A percentile compares a stretch with the other conserved stretches of the same genome.
phyloP scores from a whole-genome alignment of 108 stramenopile species.

The Nitzschia palea region DNA sequence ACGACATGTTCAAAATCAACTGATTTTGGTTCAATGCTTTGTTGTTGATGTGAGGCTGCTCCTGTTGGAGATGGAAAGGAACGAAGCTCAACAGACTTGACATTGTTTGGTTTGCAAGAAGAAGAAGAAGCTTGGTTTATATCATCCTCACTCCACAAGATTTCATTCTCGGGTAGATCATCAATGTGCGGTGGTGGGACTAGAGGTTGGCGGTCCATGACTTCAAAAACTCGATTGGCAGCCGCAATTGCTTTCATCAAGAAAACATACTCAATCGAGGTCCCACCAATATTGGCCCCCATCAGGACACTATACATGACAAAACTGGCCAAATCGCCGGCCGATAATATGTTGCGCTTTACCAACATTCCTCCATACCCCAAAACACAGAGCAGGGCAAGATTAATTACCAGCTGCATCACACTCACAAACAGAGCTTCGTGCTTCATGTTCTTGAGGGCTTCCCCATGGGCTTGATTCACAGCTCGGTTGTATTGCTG shows the following conservation, averaged over 20 bases:
- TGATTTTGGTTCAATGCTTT: neutral
- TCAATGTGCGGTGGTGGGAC: slow-evolving; percentile 63
- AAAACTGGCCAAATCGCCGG: slow-evolving; percentile 84
- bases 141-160: neutral
- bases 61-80: no score
- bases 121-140: no score
- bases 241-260: slow-evolving; percentile 88
- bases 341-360: slow-evolving; percentile 46
- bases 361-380: slow-evolving; percentile 60
- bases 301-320: slow-evolving; percentile 92
- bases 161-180: slow-evolving; percentile 23
- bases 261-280: slow-evolving; percentile 83
- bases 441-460: slow-evolving; percentile 47
- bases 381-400: slow-evolving; percentile 62
- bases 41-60: no score
- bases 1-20: slow-evolving; percentile 59
- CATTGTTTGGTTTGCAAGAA: no score
- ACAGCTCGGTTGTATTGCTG: slow-evolving; percentile 85
- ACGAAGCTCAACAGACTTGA: no score
- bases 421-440: slow-evolving; percentile 61
- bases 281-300: slow-evolving; percentile 78
- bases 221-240: slow-evolving; percentile 87
- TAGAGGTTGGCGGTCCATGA: slow-evolving; percentile 69
- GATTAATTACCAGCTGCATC: slow-evolving; percentile 28
- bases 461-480: slow-evolving; percentile 48